These are phyloP conservation scores for Amyloporia xantha DNA, from an alignment of 768 basidiomycete species.

Conservation along the genomic window DNA sequence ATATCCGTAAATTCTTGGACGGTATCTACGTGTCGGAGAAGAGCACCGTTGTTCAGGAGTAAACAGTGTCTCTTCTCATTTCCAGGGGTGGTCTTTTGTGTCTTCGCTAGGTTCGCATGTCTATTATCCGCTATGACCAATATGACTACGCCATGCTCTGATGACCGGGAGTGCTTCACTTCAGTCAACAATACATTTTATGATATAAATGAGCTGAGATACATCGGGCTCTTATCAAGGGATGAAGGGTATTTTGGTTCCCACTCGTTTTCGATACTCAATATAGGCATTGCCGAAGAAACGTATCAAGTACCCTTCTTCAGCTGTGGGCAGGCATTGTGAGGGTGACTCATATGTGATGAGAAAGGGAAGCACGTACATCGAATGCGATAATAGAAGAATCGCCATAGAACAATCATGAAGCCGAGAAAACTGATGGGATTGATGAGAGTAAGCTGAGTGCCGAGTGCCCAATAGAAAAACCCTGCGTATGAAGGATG, in stretches of 20 bases:
- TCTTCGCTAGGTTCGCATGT: slow-evolving; percentile 23
- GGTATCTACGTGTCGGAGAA: slow-evolving; percentile 88
- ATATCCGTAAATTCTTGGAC: slow-evolving; percentile 98
- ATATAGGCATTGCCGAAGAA: slow-evolving; percentile 92
- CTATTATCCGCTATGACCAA: slow-evolving; percentile 19
- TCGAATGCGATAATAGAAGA: slow-evolving; percentile 77
- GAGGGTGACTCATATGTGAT: neutral
- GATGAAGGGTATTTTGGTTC: slow-evolving; percentile 86
- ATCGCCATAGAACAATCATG: slow-evolving; percentile 66
- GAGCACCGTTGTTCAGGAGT: slow-evolving; percentile 51
- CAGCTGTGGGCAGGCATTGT: slow-evolving; percentile 44
- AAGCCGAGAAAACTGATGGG: slow-evolving; percentile 66
- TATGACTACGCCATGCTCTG: slow-evolving; percentile 23
- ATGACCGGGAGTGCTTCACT: no score
- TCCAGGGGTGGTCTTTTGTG: slow-evolving; percentile 9
- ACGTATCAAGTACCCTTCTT: slow-evolving; percentile 69
- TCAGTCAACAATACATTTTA: no score
- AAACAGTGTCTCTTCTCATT: slow-evolving; percentile 8
- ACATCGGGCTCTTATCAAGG: no score
- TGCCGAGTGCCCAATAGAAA: slow-evolving; percentile 96
- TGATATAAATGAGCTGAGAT: neutral
- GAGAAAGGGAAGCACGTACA: slow-evolving; percentile 40
- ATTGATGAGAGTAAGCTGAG: slow-evolving; percentile 89
- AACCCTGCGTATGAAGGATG: slow-evolving; percentile 98
- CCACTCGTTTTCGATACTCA: slow-evolving; percentile 65